phyloP scores from a whole-genome alignment of 345 rosid species.

The Tarenaya hassleriana region DNA sequence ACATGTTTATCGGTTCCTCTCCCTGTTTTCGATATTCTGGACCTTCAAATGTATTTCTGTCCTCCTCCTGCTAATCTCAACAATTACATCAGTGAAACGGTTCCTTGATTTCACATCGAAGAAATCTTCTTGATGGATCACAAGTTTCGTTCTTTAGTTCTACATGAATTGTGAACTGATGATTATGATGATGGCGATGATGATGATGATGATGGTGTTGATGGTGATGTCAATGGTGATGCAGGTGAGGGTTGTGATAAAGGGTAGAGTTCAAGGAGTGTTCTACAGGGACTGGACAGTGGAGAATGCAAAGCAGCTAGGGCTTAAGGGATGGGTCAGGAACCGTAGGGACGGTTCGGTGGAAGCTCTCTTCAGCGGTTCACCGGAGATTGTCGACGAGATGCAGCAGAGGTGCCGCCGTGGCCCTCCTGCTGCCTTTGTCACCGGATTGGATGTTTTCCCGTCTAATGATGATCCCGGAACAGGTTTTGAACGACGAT shows the following conservation, averaged over 20 bases:
- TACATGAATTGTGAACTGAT: background rate
- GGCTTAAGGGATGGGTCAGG: constrained; percentile 90
- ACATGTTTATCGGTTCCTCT: too few relatives aligned
- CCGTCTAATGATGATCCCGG: constrained; percentile 70
- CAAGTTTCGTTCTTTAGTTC: background rate
- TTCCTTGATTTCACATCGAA: constrained; percentile 1
- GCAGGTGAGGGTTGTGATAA: constrained; percentile 65
- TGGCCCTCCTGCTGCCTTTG: constrained; percentile 73
- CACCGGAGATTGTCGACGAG: constrained; percentile 49
- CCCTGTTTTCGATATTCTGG: background rate
- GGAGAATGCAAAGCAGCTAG: constrained; percentile 64
- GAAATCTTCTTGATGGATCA: too few relatives aligned
- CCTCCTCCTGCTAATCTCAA: background rate
- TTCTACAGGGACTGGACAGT: constrained; percentile 86
- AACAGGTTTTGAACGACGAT: constrained; percentile 48
- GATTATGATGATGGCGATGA: background rate
- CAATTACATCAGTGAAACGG: background rate
- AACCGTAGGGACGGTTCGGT: constrained; percentile 83
- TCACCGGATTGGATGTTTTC: constrained; percentile 63
- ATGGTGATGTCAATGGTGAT: constrained; percentile 10
- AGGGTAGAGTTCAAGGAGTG: constrained; percentile 91
- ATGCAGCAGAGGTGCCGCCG: constrained; percentile 88
- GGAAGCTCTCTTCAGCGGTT: constrained; percentile 80
- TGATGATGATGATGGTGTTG: background rate
- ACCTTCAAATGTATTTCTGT: too few relatives aligned